Conservation (phyloP, 345 rosid genomes). For the Camelina laxa region DNA sequence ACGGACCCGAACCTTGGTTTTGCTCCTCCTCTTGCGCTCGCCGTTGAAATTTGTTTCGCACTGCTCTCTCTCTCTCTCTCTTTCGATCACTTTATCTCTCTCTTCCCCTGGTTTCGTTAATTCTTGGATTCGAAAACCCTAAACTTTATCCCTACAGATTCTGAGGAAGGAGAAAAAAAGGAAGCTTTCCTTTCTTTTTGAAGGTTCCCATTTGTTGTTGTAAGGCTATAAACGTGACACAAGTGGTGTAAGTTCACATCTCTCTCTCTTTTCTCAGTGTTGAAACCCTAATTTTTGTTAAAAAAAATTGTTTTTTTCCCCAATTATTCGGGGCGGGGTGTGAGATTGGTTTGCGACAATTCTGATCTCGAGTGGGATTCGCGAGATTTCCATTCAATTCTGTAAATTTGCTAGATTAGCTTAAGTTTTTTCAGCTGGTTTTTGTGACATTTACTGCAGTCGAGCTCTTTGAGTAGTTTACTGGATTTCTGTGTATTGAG, state of each 20-base stretch:
- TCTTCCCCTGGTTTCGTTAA: slow-evolving; percentile 38
- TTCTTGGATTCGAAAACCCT: slow-evolving; percentile 48
- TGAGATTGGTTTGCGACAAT: slow-evolving; percentile 21
- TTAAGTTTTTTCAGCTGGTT: slow-evolving; percentile 1
- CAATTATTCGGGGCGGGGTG: not conserved
- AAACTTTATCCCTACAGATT: slow-evolving; percentile 3
- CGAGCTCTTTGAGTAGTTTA: slow-evolving; percentile 15
- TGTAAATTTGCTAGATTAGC: not conserved
- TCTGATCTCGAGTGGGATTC: slow-evolving; percentile 44
- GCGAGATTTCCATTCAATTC: slow-evolving; percentile 19
- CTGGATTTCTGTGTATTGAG: slow-evolving; percentile 6
- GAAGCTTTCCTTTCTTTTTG: slow-evolving; percentile 40
- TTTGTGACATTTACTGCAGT: slow-evolving; percentile 21
- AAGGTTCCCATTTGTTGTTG: slow-evolving; percentile 34
- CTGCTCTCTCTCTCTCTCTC: slow-evolving; percentile 38
- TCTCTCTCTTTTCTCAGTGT: slow-evolving; percentile 37
- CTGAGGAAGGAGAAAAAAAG: slow-evolving; percentile 31
- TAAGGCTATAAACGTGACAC: slow-evolving; percentile 29
- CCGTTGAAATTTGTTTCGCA: slow-evolving; percentile 62
- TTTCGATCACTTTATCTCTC: slow-evolving; percentile 49
- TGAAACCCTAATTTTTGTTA: slow-evolving; percentile 50
- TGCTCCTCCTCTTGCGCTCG: slow-evolving; percentile 49
- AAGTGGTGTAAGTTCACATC: slow-evolving; percentile 47
- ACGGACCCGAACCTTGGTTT: slow-evolving; percentile 49
- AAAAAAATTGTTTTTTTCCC: not conserved